phyloP scores from a whole-genome alignment of 2,329 filamentous ascomycete species.

The Trichoderma sp. region DNA sequence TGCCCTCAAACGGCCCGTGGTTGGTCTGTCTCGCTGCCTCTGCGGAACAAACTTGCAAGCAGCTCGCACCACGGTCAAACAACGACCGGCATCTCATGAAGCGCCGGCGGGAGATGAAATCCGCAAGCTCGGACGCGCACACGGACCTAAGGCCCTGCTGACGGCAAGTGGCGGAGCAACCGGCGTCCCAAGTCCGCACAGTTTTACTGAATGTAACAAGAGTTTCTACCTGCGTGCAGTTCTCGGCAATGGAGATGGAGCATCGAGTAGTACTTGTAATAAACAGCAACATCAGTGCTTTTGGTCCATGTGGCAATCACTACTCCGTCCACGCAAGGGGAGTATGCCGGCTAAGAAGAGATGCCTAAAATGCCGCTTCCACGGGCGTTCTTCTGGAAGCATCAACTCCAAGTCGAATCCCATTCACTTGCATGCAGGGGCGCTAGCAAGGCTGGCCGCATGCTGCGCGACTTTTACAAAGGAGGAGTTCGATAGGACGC shows the following conservation, averaged over 20 bases:
- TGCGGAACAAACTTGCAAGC: background rate
- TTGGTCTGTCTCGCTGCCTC: background rate
- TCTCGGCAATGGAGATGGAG: background rate
- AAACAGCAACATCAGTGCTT: background rate
- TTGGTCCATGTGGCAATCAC: background rate
- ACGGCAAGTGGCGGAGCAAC: background rate
- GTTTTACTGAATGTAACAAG: background rate
- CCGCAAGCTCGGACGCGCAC: background rate
- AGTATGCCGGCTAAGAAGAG: background rate
- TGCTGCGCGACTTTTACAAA: background rate
- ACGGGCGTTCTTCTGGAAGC: background rate
- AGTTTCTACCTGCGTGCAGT: background rate
- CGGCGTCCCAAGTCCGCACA: background rate
- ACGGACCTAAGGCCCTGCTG: background rate
- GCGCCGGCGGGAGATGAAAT: background rate
- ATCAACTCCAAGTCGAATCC: background rate
- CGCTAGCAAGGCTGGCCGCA: constrained; percentile 1
- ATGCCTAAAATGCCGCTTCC: background rate
- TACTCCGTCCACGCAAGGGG: background rate
- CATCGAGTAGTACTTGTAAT: background rate
- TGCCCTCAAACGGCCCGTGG: background rate
- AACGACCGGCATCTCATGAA: background rate
- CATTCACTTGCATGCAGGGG: background rate
- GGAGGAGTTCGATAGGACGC: background rate
- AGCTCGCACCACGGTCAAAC: background rate